A percentile compares a stretch with the other conserved stretches of the same genome.
These are phyloP conservation scores for Gillenia trifoliata DNA, from an alignment of 306 rosid genomes.

Conservation along the genomic window DNA sequence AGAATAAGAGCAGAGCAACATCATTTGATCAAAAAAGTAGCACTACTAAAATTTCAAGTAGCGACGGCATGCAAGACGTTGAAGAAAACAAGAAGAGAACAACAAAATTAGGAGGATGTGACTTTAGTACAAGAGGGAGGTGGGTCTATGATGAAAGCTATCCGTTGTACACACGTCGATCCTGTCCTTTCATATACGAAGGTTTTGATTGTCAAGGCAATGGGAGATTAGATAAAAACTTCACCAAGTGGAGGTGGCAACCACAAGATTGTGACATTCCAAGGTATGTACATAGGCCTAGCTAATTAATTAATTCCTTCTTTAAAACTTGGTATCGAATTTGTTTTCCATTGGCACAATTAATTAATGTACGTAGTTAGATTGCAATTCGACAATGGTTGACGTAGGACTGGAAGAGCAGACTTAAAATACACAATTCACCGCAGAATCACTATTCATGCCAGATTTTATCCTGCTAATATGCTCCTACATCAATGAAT, in stretches of 20 bases:
- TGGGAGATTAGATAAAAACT: constrained; percentile 74
- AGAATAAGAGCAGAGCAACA: too few relatives aligned
- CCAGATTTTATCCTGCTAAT: too few relatives aligned
- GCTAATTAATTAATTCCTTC: background rate
- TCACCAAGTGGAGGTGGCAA: constrained; percentile 81
- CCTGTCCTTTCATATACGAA: constrained; percentile 86
- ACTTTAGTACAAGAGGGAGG: constrained; percentile 51
- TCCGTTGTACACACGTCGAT: constrained; percentile 52
- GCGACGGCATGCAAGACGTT: background rate
- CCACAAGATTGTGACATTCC: constrained; percentile 60
- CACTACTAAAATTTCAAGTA: too few relatives aligned
- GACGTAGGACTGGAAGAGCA: too few relatives aligned
- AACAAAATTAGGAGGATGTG: constrained; percentile 41
- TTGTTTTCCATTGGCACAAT: background rate
- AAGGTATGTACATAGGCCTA: constrained; percentile 32
- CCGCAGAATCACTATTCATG: too few relatives aligned
- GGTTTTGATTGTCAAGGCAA: constrained; percentile 80
- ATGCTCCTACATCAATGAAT: too few relatives aligned
- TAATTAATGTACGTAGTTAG: background rate
- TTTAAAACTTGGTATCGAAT: background rate
- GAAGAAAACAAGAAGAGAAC: background rate
- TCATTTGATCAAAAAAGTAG: too few relatives aligned
- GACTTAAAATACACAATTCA: too few relatives aligned
- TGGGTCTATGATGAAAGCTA: constrained; percentile 84
- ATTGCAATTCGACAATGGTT: background rate